phyloP scores from a whole-genome alignment of 192 early-diverging fungal genomes.

The Rhizoclosmatium globosum region DNA sequence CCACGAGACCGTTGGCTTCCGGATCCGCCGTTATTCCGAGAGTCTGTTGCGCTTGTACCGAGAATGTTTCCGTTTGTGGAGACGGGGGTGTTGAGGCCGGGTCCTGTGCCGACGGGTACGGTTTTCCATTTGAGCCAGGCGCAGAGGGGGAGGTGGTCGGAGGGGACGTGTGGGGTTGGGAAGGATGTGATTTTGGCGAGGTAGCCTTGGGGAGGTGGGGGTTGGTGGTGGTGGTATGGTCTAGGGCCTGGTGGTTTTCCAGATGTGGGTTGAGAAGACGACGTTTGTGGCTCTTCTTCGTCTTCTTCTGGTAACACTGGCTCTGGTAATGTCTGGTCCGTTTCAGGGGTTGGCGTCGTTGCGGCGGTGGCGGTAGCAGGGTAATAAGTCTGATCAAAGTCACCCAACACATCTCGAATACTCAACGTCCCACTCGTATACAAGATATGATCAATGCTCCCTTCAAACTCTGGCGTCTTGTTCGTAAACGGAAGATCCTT shows the following conservation, averaged over 20 bases:
- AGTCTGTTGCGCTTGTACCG: not conserved
- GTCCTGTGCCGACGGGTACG: constrained; percentile 34
- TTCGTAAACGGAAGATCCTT: constrained; percentile 55
- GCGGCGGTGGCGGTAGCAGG: not conserved
- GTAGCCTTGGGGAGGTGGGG: constrained; percentile 28
- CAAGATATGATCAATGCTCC: constrained; percentile 60
- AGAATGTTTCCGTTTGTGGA: not conserved
- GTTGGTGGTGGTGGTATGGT: constrained; percentile 36
- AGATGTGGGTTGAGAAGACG: not conserved
- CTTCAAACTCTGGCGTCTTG: constrained; percentile 53
- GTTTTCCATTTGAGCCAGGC: constrained; percentile 44
- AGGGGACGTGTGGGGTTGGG: constrained; percentile 29
- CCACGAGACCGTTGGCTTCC: not conserved
- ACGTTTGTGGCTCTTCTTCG: not conserved
- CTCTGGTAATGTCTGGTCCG: not conserved
- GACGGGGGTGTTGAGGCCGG: not conserved
- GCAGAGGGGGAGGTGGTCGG: constrained; percentile 32
- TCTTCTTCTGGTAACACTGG: not conserved
- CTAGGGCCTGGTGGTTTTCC: not conserved
- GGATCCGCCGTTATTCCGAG: not conserved
- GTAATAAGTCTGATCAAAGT: constrained; percentile 36
- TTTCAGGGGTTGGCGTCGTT: not conserved
- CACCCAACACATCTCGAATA: constrained; percentile 53
- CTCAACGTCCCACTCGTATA: constrained; percentile 48
- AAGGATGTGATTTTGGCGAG: constrained; percentile 26